These are phyloP conservation scores for Scheffersomyces titani DNA, from an alignment of 1,139 yeast species.

Conservation along the genomic window DNA sequence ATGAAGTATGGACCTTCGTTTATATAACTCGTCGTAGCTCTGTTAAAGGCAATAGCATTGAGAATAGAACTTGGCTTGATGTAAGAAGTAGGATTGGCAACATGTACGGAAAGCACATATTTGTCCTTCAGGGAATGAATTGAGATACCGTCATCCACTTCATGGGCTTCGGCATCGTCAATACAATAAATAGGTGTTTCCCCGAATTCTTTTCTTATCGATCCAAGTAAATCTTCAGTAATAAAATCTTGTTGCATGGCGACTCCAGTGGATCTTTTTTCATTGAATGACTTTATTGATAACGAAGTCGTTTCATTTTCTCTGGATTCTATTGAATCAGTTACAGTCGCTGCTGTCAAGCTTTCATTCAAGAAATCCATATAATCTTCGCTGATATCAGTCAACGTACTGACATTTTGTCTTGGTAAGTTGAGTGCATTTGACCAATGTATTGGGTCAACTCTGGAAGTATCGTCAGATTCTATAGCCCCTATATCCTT, in stretches of 20 bases:
- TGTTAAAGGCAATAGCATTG: slow-evolving; percentile 59
- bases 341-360: neutral
- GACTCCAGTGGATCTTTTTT: neutral
- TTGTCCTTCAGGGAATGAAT: slow-evolving; percentile 38
- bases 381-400: slow-evolving; percentile 46
- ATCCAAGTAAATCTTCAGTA: slow-evolving; percentile 34
- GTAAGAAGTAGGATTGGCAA: slow-evolving; percentile 86
- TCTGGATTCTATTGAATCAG: neutral
- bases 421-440: slow-evolving; percentile 42
- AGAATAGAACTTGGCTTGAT: slow-evolving; percentile 48
- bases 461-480: neutral
- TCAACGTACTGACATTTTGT: slow-evolving; percentile 34
- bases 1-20: slow-evolving; percentile 67
- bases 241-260: slow-evolving; percentile 24
- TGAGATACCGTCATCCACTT: slow-evolving; percentile 92
- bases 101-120: slow-evolving; percentile 63
- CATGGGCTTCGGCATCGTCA: slow-evolving; percentile 79
- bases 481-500: slow-evolving; percentile 20
- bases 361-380: slow-evolving; percentile 30
- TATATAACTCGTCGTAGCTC: slow-evolving; percentile 71
- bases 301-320: neutral
- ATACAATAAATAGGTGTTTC: slow-evolving; percentile 74
- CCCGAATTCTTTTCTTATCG: slow-evolving; percentile 35
- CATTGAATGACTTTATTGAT: neutral
- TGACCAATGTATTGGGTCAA: slow-evolving; percentile 50